Evolutionary conservation across 345 rosid species (phyloP), one percentile per base, ranked within the genome.

Genomic region (Melaleuca alternifolia): DNA sequence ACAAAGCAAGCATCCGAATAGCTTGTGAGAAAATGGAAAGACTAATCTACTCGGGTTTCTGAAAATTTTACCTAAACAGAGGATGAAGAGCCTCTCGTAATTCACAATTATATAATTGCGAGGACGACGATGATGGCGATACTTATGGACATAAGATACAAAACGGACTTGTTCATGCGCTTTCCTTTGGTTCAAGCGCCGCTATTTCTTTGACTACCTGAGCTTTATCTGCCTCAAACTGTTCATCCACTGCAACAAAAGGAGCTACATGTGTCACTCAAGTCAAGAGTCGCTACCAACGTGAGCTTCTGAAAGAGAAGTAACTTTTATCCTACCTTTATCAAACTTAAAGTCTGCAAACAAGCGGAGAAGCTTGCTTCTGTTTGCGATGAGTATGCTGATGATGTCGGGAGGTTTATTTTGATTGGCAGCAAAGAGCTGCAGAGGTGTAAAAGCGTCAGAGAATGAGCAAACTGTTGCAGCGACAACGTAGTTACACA

Each of bases 141-240:
- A 30, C 24, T 26, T 51, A 52, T 51, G 46, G 59, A 71, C 81
- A 71, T 71, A 71, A 71, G 20, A 37, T 71, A 71, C 81, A 71
- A 37, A 37, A 71, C 24, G 26, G 81, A 21, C 48, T 20, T 71
- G 81, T 10, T 85, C 86, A 88, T 56, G 85, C 37, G 21, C 54
- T 50, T 50, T 91, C 92, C 76, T 75, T 86, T 1, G 92, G 94
- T 88, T 96, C 97, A n/a, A 97, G 98, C 26, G 92, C 89, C 33
- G 94, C 93, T 30, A 97, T 97, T 91, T 97, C 99, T 89, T 87
- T 94, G 92, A 97, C 93, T 83, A 97, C 97, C 89, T 94, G 99
- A 81, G 97, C 95, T 86, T 97, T 97, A 92, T 96, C 99, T 51
- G 98, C 95, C 90, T 97, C 99, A 85, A 97, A 96, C 87, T 95